Evolutionary conservation across 2,329 filamentous ascomycete genomes (phyloP).

Genomic region (Fusarium sp.): DNA sequence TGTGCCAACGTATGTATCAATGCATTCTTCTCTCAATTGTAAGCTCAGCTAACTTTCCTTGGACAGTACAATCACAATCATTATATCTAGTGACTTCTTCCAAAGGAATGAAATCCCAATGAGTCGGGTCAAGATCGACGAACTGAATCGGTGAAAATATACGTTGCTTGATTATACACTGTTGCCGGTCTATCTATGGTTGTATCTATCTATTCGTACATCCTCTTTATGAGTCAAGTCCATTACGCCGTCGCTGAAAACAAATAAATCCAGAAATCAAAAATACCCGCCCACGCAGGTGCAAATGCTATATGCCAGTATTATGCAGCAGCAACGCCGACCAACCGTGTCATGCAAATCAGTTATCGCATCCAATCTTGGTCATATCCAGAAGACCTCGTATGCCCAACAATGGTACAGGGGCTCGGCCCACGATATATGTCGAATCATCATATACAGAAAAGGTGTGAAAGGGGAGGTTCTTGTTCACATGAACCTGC

Average conservation of each 20-base stretch:
- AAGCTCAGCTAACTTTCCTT: not conserved
- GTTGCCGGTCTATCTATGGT: conserved; percentile 21
- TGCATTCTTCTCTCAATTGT: not conserved
- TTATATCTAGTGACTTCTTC: not conserved
- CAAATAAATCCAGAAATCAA: conserved; percentile 5
- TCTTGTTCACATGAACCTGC: conserved; percentile 35
- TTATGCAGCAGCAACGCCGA: conserved; percentile 21
- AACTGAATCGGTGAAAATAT: not conserved
- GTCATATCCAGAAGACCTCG: conserved; percentile 1
- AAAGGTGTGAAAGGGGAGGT: not conserved
- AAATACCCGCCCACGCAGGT: not conserved
- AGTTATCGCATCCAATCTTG: conserved; percentile 14
- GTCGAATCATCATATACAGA: conserved; percentile 21
- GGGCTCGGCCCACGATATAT: not conserved
- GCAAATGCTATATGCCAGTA: conserved; percentile 13
- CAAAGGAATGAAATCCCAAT: not conserved
- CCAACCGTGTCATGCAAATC: conserved; percentile 15
- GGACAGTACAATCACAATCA: not conserved
- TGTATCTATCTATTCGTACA: conserved; percentile 17
- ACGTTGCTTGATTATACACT: conserved; percentile 4
- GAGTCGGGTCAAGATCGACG: not conserved
- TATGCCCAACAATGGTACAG: not conserved
- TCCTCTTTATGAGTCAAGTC: conserved; percentile 2
- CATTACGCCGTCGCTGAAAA: conserved; percentile 34
- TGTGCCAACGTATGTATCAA: not conserved